These are phyloP conservation scores for Chrysanthemum lavandulifolium DNA, from an alignment of 129 eudicot species.

Conservation along the genomic window DNA sequence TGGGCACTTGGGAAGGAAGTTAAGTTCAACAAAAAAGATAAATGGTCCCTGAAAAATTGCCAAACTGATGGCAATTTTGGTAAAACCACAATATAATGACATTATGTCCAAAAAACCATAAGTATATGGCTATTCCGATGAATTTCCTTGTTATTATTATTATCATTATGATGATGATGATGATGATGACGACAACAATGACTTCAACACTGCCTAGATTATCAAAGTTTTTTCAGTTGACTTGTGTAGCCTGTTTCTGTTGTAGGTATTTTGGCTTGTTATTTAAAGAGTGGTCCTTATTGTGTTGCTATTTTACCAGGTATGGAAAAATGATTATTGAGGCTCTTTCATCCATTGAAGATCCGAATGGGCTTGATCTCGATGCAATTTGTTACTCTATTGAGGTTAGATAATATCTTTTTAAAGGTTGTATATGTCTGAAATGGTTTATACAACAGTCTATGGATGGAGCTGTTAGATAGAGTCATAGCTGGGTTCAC, in stretches of 20 bases:
- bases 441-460: neutral
- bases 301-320: neutral
- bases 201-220: conserved; percentile 3
- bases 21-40: too few relatives aligned
- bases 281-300: neutral
- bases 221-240: neutral
- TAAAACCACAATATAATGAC: too few relatives aligned
- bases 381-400: neutral
- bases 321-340: neutral
- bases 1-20: too few relatives aligned
- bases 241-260: neutral
- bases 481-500: neutral
- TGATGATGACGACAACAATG: neutral
- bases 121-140: too few relatives aligned
- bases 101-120: too few relatives aligned
- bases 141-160: too few relatives aligned
- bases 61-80: too few relatives aligned
- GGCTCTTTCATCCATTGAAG: neutral
- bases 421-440: neutral
- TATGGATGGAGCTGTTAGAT: neutral
- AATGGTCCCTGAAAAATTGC: too few relatives aligned
- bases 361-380: neutral
- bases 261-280: neutral
- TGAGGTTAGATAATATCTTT: neutral
- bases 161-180: too few relatives aligned